Evolutionary conservation across 106 monocot genomes (phyloP).

Genomic region (Gastrodia elata): DNA sequence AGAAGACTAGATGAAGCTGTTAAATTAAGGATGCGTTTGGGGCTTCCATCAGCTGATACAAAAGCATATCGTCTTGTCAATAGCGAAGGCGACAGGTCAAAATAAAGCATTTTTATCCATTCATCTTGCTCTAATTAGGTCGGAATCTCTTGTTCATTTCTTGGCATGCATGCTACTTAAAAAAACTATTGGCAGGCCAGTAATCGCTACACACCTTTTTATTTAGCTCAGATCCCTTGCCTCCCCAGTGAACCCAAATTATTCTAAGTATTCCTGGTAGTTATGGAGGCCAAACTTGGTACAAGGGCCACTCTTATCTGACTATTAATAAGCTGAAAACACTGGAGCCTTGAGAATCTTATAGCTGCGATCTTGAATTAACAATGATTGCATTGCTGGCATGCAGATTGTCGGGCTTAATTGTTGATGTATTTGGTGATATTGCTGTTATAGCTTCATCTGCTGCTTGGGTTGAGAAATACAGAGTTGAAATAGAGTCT

Average conservation of each 20-base stretch:
- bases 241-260: neutral
- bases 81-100: slow-evolving; percentile 94
- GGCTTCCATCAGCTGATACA: slow-evolving; percentile 71
- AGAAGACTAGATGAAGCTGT: slow-evolving; percentile 68
- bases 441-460: slow-evolving; percentile 89
- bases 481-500: slow-evolving; percentile 58
- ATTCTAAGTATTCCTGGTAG: neutral
- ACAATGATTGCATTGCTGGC: slow-evolving; percentile 4
- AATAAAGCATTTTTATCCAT: neutral
- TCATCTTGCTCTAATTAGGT: neutral
- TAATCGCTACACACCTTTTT: neutral
- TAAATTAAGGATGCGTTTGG: slow-evolving; percentile 54
- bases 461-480: slow-evolving; percentile 99
- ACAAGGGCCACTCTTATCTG: neutral
- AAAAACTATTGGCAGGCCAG: neutral
- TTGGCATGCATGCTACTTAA: neutral
- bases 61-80: slow-evolving; percentile 85
- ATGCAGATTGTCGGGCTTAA: slow-evolving; percentile 80
- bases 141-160: neutral
- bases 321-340: neutral
- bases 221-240: neutral
- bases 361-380: neutral
- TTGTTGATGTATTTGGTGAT: slow-evolving; percentile 85
- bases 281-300: neutral
- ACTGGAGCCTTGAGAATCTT: neutral